phyloP scores from a whole-genome alignment of 345 rosid species.

The Citrus mangshanensis region DNA sequence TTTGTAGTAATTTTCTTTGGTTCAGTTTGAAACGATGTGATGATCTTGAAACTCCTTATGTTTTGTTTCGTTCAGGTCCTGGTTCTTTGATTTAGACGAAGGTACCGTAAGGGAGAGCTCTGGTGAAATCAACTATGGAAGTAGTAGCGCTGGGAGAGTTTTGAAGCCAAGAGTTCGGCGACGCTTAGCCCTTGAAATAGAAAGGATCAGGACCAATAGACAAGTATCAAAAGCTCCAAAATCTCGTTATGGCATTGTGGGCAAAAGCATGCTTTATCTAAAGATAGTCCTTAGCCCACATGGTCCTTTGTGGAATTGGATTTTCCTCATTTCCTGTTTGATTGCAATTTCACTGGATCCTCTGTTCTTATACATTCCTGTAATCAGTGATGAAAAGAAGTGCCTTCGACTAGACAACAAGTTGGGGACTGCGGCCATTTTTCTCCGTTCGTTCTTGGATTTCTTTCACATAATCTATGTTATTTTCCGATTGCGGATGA shows the following conservation, averaged over 20 bases:
- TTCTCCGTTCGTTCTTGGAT: slow-evolving; percentile 75
- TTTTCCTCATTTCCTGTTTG: slow-evolving; percentile 73
- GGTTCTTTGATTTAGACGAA: not conserved
- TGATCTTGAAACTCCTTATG: not conserved
- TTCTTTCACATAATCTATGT: slow-evolving; percentile 73
- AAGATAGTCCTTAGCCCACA: slow-evolving; percentile 78
- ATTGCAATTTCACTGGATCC: slow-evolving; percentile 90
- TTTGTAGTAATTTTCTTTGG: not conserved
- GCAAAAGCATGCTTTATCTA: slow-evolving; percentile 42
- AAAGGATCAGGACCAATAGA: not conserved
- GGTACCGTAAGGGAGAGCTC: not conserved
- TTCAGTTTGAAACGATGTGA: not conserved
- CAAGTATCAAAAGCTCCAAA: not conserved
- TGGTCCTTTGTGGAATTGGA: slow-evolving; percentile 96
- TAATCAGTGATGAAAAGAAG: slow-evolving; percentile 46
- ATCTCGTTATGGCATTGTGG: slow-evolving; percentile 5
- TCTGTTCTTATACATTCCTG: slow-evolving; percentile 80
- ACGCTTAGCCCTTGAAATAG: not conserved
- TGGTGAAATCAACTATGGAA: not conserved
- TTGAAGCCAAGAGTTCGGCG: not conserved
- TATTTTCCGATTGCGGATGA: slow-evolving; percentile 71
- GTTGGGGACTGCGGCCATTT: slow-evolving; percentile 77
- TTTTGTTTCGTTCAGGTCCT: not conserved
- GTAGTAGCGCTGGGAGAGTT: not conserved
- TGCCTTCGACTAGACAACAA: slow-evolving; percentile 64